Base-by-base conservation (phyloP, 306 rosid genomes). In the Pyrus communis region DNA sequence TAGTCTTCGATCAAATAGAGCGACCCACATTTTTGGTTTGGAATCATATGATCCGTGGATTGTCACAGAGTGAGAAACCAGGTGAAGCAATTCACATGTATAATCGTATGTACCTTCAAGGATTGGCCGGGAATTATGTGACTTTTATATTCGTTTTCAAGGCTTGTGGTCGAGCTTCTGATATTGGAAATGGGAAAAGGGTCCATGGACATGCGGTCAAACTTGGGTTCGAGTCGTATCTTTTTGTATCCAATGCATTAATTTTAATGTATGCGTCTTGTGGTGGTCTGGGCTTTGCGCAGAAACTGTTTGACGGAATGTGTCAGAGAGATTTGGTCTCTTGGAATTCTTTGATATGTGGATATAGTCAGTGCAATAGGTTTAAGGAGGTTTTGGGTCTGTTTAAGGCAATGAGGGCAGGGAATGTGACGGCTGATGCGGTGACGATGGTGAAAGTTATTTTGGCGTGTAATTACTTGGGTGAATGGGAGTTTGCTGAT, bases 341-440 rank as follows among this genome's bases (percentile, higher is more conserved):
- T 52, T 94, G 96, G 98, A 94, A 91, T 73, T 91, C 97, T 23
- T 69, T 91, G 84, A 84, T 94, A 55, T 92, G 93, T 82, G 97
- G 91, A 58, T 92, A 79, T 73, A 63, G 90, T 70, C 89, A 86
- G 73, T 77, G 81, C 49, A 82, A 63, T 79, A 80, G 77, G 70
- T 91, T 67, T 89, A 71, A 78, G 73, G 91, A 94, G 73, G 96
- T 86, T 73, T 83, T 90, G 88, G 76, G 35, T 64, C 80, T 87
- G 67, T 91, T 92, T 58, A 66, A 89, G 82, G 87, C 77, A 5
- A 90, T 94, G 96, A 59, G 19, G 49, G 82, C 30, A 15, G 74
- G 10, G 5, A 61, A 77, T 72, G 85, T 89, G 76, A 80, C 49
- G 80, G 91, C 84, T 55, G 98, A 94, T 76, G 87, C 87, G 0